Evolutionary conservation across 495 filamentous ascomycete genomes (phyloP).

Genomic region (Penicillium turbatum): DNA sequence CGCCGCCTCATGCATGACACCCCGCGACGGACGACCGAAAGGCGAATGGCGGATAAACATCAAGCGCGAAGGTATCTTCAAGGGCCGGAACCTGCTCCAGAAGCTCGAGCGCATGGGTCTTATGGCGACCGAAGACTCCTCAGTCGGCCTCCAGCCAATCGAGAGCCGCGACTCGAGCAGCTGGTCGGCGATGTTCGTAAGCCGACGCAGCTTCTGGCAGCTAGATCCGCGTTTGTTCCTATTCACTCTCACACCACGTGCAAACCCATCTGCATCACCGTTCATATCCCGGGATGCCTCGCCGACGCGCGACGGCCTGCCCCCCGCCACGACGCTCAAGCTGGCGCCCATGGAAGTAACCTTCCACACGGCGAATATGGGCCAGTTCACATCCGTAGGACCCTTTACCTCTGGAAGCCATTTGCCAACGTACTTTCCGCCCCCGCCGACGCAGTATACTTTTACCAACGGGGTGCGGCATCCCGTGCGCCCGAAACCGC

Average conservation of each 20-base stretch:
- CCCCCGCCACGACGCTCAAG: slow-evolving; percentile 5
- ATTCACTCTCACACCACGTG: slow-evolving; percentile 69
- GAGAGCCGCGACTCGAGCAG: slow-evolving; percentile 57
- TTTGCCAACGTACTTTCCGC: slow-evolving; percentile 86
- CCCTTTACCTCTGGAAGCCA: slow-evolving; percentile 75
- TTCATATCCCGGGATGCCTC: slow-evolving; percentile 51
- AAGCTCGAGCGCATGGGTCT: slow-evolving; percentile 93
- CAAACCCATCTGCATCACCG: slow-evolving; percentile 43
- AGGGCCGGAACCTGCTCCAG: slow-evolving; percentile 73
- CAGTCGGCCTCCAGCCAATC: slow-evolving; percentile 57
- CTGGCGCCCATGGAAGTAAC: slow-evolving; percentile 20
- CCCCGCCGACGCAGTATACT: slow-evolving; percentile 73
- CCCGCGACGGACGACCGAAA: slow-evolving; percentile 63
- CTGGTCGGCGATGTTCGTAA: slow-evolving; percentile 80
- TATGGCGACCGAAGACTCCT: slow-evolving; percentile 69
- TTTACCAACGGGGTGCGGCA: slow-evolving; percentile 77
- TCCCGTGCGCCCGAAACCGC: slow-evolving; percentile 83
- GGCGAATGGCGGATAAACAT: slow-evolving; percentile 88
- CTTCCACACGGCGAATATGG: slow-evolving; percentile 34
- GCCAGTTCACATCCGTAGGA: slow-evolving; percentile 64
- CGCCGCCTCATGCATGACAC: slow-evolving; percentile 59
- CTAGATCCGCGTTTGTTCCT: slow-evolving; percentile 81
- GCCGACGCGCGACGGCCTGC: slow-evolving; percentile 48
- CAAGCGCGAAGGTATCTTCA: slow-evolving; percentile 79
- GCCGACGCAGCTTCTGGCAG: slow-evolving; percentile 84